Evolutionary conservation across 176 grass and related monocot genomes (phyloP).

Genomic region (Avena sativa): DNA sequence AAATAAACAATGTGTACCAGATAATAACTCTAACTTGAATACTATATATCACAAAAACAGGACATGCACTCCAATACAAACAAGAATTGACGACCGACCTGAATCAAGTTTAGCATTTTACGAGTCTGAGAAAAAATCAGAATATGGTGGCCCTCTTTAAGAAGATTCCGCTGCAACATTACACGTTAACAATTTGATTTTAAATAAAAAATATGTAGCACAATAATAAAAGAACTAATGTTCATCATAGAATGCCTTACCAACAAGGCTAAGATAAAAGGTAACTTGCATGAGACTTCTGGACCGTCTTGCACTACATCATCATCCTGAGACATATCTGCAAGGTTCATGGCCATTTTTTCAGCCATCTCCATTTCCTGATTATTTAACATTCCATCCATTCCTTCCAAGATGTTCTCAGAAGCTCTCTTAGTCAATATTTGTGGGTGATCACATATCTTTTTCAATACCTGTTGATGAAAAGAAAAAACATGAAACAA

Average conservation of each 20-base stretch:
- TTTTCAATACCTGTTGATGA: slow-evolving; percentile 84
- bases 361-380: slow-evolving; percentile 78
- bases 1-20: background rate
- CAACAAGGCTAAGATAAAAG: slow-evolving; percentile 86
- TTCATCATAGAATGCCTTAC: slow-evolving; percentile 54
- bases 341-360: slow-evolving; percentile 80
- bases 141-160: slow-evolving; percentile 76
- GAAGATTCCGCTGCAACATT: slow-evolving; percentile 69
- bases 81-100: slow-evolving; percentile 54
- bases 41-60: background rate
- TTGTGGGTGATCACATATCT: slow-evolving; percentile 88
- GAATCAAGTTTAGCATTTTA: slow-evolving; percentile 93
- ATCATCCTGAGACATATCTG: slow-evolving; percentile 70
- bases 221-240: slow-evolving; percentile 9
- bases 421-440: slow-evolving; percentile 81
- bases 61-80: background rate
- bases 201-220: background rate
- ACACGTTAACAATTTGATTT: slow-evolving; percentile 39
- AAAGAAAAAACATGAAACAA: slow-evolving; percentile 16
- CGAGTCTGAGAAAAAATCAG: slow-evolving; percentile 85
- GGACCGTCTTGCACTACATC: slow-evolving; percentile 58
- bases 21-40: slow-evolving; percentile 10
- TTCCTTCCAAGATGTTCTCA: slow-evolving; percentile 82
- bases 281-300: slow-evolving; percentile 89
- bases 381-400: slow-evolving; percentile 71